A percentile compares a stretch with the other conserved stretches of the same genome.
Evolutionary conservation across 352 stramenopile genomes (phyloP).

Genomic region (Peronosclerospora sorghi): DNA sequence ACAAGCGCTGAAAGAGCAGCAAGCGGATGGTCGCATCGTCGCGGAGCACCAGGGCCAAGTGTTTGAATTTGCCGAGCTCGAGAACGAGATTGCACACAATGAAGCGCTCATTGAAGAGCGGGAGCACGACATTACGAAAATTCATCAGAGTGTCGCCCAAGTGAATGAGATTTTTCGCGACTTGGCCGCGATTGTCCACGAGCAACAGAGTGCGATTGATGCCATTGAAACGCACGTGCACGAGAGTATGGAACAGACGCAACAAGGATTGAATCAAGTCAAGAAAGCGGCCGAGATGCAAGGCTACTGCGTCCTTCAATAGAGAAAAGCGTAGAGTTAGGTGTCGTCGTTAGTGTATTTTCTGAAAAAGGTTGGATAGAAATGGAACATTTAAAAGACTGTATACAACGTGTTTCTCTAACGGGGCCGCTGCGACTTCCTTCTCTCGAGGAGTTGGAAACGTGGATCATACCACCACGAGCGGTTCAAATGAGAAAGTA

Average conservation of each 20-base stretch:
- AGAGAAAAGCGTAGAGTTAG: constrained; percentile 6
- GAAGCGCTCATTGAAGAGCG: constrained; percentile 84
- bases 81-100: constrained; percentile 82
- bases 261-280: constrained; percentile 74
- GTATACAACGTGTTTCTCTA: no score
- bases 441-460: no score
- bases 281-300: constrained; percentile 80
- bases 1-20: constrained; percentile 28
- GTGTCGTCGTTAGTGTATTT: no score
- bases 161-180: constrained; percentile 88
- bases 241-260: constrained; percentile 73
- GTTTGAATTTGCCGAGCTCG: constrained; percentile 68
- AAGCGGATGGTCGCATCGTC: constrained; percentile 41
- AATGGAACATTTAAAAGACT: no score
- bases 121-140: constrained; percentile 78
- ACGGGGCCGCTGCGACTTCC: no score
- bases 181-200: constrained; percentile 72
- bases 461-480: no score
- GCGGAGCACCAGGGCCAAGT: constrained; percentile 63
- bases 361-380: no score
- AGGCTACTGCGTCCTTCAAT: constrained; percentile 56
- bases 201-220: constrained; percentile 79
- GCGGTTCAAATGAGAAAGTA: no score
- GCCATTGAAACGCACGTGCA: constrained; percentile 80
- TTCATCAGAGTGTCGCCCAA: constrained; percentile 84